Conservation (phyloP, 257 asterid species). For the Schizonepeta tenuifolia region DNA sequence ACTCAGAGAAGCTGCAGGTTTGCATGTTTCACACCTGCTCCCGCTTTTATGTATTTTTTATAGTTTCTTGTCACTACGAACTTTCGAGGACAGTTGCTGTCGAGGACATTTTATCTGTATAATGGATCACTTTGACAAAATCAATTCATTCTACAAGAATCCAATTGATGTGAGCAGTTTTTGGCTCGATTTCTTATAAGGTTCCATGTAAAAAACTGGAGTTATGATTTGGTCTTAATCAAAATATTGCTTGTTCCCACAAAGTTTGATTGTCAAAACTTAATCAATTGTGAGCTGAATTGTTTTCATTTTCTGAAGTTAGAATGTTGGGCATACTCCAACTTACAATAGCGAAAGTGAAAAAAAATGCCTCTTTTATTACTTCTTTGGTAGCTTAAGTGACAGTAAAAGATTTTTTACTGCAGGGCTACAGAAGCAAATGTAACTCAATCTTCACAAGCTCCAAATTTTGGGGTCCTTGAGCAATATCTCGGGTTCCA, state of each 20-base stretch:
- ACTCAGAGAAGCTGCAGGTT: neutral
- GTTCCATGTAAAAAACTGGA: neutral
- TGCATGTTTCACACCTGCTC: neutral
- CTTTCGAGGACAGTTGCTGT: neutral
- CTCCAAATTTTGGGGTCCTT: conserved; percentile 73
- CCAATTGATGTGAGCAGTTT: neutral
- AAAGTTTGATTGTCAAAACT: neutral
- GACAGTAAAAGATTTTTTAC: conserved; percentile 30
- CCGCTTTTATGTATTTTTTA: neutral
- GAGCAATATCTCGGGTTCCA: conserved; percentile 93
- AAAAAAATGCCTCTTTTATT: neutral
- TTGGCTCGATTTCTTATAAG: neutral
- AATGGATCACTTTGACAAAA: neutral
- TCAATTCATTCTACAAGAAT: neutral
- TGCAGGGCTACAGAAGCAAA: conserved; percentile 85
- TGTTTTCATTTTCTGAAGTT: neutral
- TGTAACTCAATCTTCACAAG: conserved; percentile 56
- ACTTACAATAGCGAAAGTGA: neutral
- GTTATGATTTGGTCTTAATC: neutral
- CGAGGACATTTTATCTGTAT: neutral
- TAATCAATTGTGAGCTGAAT: neutral
- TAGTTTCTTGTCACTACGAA: neutral
- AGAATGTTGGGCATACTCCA: neutral
- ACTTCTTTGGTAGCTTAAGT: conserved; percentile 25
- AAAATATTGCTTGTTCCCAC: neutral